Evolutionary conservation across 2,329 filamentous ascomycete species (phyloP), one percentile per base, ranked within the genome.

Genomic region (Epichloe scottii): DNA sequence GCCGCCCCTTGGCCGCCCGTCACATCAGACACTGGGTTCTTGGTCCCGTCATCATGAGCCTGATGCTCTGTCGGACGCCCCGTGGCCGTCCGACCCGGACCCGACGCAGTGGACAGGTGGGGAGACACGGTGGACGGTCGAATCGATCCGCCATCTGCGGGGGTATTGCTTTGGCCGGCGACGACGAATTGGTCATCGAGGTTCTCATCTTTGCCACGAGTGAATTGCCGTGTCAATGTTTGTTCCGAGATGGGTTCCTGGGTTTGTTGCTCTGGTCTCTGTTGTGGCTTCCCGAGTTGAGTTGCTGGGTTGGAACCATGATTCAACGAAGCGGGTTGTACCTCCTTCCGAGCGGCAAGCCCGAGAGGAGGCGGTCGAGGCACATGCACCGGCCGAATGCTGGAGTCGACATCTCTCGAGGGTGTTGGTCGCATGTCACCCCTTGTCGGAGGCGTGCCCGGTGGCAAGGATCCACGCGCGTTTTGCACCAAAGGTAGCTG

Each of bases 51-150:
- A 7, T 42, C 17, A 17, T 17, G 14, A 2, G 17, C 37, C 17
- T 48, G 17, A 14, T 12, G 15, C 14, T 46, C 44, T 21, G 10
- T 12, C n/a, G 41, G 8, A 34, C 49, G 35, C n/a, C 39, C 41
- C 3, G 38, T 38, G 17, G 17, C 26, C 14, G 46, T 47, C 35
- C 26, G 39, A 30, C 51, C 55, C 3, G 55, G 39, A 30, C 51
- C 55, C 3, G 55, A 56, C 3, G 45, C 21, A 0, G 43, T 39
- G 19, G 51, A 56, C 23, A 47, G 21, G 7, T 54, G 51, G 2
- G 55, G 55, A 14, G 54, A 57, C n/a, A 55, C 51, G 6, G 49
- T 51, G 7, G 44, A 41, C 4, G 34, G 46, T 19, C 45, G 42
- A n/a, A 51, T n/a, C 5, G 45, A 14, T 8, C 51, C 55, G 4